Evolutionary conservation across 83 land plant species (phyloP).

Genomic region (Picea abies): DNA sequence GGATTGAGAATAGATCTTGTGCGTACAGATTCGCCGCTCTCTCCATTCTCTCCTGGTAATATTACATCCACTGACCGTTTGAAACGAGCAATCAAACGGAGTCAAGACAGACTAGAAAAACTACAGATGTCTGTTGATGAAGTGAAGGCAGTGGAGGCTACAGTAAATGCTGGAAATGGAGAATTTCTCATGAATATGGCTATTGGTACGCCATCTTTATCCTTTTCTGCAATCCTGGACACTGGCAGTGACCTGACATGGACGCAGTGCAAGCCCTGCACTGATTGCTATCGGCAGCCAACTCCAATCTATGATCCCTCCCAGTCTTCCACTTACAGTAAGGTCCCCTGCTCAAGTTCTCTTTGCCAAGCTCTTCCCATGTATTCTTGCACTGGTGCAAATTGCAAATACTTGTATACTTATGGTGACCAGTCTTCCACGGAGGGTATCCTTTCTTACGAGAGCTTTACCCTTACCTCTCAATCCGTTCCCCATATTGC

Average conservation of each 20-base stretch:
- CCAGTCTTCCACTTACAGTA: slow-evolving; percentile 15
- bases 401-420: slow-evolving; percentile 1
- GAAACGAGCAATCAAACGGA: no score
- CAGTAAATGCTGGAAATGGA: not conserved
- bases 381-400: not conserved
- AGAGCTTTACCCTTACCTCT: not conserved
- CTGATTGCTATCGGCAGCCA: slow-evolving; percentile 21
- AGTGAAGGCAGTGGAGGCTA: not conserved
- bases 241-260: slow-evolving; percentile 42
- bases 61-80: no score
- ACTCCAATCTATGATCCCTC: slow-evolving; percentile 22
- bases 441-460: not conserved
- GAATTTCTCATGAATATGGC: slow-evolving; percentile 15
- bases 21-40: no score
- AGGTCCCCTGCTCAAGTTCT: not conserved
- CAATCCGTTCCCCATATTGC: not conserved
- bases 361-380: slow-evolving; percentile 11
- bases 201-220: slow-evolving; percentile 28
- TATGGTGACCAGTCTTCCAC: slow-evolving; percentile 6
- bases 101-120: no score
- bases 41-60: no score
- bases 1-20: no score
- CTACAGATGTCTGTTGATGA: no score
- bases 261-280: slow-evolving; percentile 29
- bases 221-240: slow-evolving; percentile 25